phyloP scores from a whole-genome alignment of 2,329 filamentous ascomycete genomes.

The Apiospora phragmitis region DNA sequence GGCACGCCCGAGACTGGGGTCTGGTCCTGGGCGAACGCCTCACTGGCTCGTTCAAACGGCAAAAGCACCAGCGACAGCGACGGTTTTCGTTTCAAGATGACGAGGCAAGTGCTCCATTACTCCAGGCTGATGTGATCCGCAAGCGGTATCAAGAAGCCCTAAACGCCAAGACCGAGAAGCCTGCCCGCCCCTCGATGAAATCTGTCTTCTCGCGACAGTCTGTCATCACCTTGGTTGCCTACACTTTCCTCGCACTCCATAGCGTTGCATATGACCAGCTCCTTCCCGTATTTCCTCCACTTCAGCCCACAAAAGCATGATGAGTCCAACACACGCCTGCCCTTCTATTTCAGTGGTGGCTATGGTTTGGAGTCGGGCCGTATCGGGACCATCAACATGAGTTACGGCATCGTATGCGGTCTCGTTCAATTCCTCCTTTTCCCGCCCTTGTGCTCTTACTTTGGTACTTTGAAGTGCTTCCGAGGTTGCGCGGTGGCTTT shows the following conservation, averaged over 20 bases:
- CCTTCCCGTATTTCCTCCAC: slow-evolving; percentile 84
- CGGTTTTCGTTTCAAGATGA: slow-evolving; percentile 53
- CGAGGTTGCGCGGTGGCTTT: slow-evolving; percentile 65
- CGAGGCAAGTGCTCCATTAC: slow-evolving; percentile 57
- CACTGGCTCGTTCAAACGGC: slow-evolving; percentile 36
- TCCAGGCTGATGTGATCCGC: slow-evolving; percentile 37
- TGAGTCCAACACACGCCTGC: slow-evolving; percentile 60
- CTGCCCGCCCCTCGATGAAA: slow-evolving; percentile 24
- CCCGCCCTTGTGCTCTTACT: slow-evolving; percentile 70
- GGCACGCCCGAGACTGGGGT: slow-evolving; percentile 71
- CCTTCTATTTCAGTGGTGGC: slow-evolving; percentile 80
- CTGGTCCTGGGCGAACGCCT: slow-evolving; percentile 71
- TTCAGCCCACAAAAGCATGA: slow-evolving; percentile 63
- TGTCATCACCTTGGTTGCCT: slow-evolving; percentile 71
- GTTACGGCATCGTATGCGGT: slow-evolving; percentile 79
- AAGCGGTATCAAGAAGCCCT: slow-evolving; percentile 22
- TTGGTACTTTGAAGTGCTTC: slow-evolving; percentile 74
- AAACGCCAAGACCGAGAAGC: slow-evolving; percentile 23
- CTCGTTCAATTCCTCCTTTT: slow-evolving; percentile 86
- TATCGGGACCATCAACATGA: slow-evolving; percentile 84
- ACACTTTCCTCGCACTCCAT: slow-evolving; percentile 80
- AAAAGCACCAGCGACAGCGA: slow-evolving; percentile 30
- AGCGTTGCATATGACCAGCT: slow-evolving; percentile 84
- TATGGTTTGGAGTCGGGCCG: slow-evolving; percentile 72
- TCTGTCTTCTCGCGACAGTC: slow-evolving; percentile 72